These are phyloP conservation scores for Trichoderma aggressivum DNA, from an alignment of 2,329 filamentous ascomycete genomes.

Conservation along the genomic window DNA sequence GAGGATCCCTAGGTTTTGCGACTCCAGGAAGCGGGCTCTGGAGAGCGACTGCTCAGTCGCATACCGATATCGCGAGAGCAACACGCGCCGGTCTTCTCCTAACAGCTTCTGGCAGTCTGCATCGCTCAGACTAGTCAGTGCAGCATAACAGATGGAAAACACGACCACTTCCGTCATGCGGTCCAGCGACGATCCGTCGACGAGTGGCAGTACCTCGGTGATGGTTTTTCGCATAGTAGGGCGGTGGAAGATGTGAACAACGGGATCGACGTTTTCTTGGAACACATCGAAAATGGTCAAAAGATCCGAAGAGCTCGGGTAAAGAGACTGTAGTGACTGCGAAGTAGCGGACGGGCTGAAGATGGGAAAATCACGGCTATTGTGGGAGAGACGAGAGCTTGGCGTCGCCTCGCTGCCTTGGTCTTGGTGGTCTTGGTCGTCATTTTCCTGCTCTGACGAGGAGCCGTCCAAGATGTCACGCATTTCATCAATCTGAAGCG, in stretches of 20 bases:
- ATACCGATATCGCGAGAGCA: background rate
- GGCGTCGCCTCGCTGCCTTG: background rate
- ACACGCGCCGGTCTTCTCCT: background rate
- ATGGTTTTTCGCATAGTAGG: background rate
- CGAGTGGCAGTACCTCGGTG: background rate
- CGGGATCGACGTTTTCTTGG: background rate
- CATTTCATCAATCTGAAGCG: background rate
- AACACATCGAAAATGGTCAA: background rate
- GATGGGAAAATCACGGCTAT: background rate
- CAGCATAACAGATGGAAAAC: background rate
- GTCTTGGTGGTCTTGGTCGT: background rate
- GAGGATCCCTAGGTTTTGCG: background rate
- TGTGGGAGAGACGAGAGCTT: background rate
- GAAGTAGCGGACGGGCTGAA: background rate
- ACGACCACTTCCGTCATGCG: background rate
- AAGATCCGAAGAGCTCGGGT: background rate
- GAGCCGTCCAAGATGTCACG: background rate
- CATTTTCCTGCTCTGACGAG: background rate
- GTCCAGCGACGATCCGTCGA: background rate
- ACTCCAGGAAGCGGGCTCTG: background rate
- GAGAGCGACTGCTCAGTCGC: background rate
- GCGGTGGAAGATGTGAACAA: background rate
- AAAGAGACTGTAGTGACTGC: background rate
- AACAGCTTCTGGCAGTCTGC: background rate
- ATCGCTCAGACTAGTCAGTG: background rate